phyloP scores from a whole-genome alignment of 1,284 basidiomycete species.

The Cryptococcus sp. region DNA sequence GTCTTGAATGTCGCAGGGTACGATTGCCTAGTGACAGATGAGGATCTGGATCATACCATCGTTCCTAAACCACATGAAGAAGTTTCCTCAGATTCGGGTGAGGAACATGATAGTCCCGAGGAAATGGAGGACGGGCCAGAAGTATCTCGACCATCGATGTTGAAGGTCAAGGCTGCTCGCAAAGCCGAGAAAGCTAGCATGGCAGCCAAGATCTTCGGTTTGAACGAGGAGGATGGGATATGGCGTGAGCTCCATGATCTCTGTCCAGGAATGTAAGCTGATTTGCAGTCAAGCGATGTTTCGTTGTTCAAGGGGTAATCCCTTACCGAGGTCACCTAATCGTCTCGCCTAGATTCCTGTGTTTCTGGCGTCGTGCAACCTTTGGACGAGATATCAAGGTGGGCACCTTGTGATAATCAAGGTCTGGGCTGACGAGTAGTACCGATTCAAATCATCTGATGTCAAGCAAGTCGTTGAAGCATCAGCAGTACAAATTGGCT shows the following conservation, averaged over 20 bases:
- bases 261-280: not conserved
- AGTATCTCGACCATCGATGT: constrained; percentile 3
- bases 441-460: constrained; percentile 54
- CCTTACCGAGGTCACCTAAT: constrained; percentile 47
- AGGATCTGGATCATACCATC: constrained; percentile 21
- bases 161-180: constrained; percentile 12
- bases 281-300: constrained; percentile 42
- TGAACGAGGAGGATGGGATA: constrained; percentile 43
- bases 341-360: constrained; percentile 39
- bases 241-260: constrained; percentile 40
- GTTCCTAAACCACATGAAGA: not conserved
- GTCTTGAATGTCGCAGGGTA: constrained; percentile 35
- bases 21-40: constrained; percentile 35
- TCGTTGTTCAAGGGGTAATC: constrained; percentile 30
- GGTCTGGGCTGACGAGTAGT: constrained; percentile 47
- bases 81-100: not conserved
- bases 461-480: constrained; percentile 51
- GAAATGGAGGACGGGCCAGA: constrained; percentile 17
- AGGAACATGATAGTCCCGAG: constrained; percentile 7
- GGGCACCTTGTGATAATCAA: constrained; percentile 3
- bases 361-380: constrained; percentile 45
- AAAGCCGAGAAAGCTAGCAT: constrained; percentile 35
- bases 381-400: constrained; percentile 44
- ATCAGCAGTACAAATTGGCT: constrained; percentile 42
- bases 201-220: constrained; percentile 41